phyloP scores from a whole-genome alignment of 306 rosid genomes.

The Prosopis cineraria region DNA sequence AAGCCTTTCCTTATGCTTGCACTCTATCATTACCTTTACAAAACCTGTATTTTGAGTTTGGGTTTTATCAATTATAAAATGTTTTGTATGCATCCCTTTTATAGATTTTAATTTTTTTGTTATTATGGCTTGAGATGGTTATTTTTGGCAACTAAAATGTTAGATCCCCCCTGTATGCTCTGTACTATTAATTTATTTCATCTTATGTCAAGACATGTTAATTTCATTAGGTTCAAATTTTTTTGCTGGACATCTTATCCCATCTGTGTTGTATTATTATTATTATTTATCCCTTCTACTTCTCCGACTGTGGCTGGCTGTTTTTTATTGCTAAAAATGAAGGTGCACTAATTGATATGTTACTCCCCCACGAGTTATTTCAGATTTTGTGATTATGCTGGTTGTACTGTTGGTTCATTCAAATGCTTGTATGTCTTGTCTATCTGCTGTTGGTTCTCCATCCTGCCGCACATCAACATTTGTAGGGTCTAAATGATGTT shows the following conservation, averaged over 20 bases:
- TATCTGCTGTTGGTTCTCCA: not conserved
- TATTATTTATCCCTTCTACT: not conserved
- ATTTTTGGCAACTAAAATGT: not conserved
- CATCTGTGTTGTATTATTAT: too few species aligned
- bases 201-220: constrained; percentile 2
- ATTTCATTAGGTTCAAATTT: constrained; percentile 15
- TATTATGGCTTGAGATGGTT: constrained; percentile 12
- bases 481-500: constrained; percentile 21
- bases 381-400: constrained; percentile 15
- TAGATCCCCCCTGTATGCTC: not conserved
- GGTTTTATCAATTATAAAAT: not conserved
- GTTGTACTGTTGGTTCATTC: not conserved
- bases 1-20: not conserved
- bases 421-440: constrained; percentile 7
- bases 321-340: constrained; percentile 16
- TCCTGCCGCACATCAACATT: too few species aligned
- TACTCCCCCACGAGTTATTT: not conserved
- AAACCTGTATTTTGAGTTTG: not conserved
- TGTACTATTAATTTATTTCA: not conserved
- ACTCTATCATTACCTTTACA: not conserved
- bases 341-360: not conserved
- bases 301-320: not conserved
- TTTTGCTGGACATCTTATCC: not conserved
- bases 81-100: not conserved
- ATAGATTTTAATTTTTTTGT: not conserved